Percentiles rank a stretch among this genome's conserved stretches.
Evolutionary conservation across 2,329 filamentous ascomycete species (phyloP).

Genomic region (Amauroascus niger): DNA sequence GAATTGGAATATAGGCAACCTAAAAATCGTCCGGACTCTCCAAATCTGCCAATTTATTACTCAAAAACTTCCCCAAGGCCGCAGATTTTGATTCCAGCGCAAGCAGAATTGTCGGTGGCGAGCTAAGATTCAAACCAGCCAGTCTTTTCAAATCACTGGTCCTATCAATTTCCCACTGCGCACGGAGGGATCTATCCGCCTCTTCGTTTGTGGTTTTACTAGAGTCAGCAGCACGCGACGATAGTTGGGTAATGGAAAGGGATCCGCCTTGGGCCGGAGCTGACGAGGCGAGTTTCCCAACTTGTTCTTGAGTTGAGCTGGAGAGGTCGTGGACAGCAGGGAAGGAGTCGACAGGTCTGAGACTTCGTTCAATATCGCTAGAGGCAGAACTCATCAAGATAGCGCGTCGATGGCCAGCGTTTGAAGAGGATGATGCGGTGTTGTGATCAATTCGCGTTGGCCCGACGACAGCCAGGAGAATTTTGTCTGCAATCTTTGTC

Average conservation of each 20-base stretch:
- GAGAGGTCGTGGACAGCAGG: conserved; percentile 11
- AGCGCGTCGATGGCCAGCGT: neutral
- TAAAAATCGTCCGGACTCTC: conserved; percentile 37
- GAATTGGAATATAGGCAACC: neutral
- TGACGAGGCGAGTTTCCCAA: conserved; percentile 16
- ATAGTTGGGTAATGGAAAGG: conserved; percentile 1
- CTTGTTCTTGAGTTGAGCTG: conserved; percentile 2
- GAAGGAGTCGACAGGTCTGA: conserved; percentile 10
- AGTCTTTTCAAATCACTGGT: conserved; percentile 32
- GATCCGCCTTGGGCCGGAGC: conserved; percentile 14
- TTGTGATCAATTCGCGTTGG: conserved; percentile 18
- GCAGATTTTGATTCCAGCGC: conserved; percentile 37
- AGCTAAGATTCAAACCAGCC: conserved; percentile 31
- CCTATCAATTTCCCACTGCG: conserved; percentile 35
- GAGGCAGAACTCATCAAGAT: conserved; percentile 13
- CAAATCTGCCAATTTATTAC: conserved; percentile 33
- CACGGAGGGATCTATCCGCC: conserved; percentile 25
- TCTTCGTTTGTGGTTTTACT: conserved; percentile 6
- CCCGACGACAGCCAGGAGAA: conserved; percentile 35
- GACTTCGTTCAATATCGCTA: conserved; percentile 16
- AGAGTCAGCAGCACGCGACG: neutral
- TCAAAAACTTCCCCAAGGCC: conserved; percentile 33
- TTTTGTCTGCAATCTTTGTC: conserved; percentile 35
- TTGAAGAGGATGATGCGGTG: neutral
- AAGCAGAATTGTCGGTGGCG: conserved; percentile 32